Evolutionary conservation across 2,329 filamentous ascomycete species (phyloP).

Genomic region (Coniella lustricola): DNA sequence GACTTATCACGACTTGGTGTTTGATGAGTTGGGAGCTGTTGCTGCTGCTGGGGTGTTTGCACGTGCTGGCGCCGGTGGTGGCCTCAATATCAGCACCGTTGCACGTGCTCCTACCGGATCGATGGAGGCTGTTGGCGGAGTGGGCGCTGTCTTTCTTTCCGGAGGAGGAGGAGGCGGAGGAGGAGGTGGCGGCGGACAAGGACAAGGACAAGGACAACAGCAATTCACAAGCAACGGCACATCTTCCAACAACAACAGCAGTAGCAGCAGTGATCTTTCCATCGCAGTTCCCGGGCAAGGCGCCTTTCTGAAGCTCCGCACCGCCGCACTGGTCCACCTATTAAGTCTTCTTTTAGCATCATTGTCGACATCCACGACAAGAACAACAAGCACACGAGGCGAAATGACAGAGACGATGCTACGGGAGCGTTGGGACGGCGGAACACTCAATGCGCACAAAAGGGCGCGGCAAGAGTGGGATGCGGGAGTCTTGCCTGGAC

Average conservation of each 20-base stretch:
- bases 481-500: conserved; percentile 49
- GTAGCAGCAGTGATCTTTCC: conserved; percentile 35
- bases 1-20: conserved; percentile 26
- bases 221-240: neutral
- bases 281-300: conserved; percentile 63
- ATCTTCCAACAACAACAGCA: conserved; percentile 31
- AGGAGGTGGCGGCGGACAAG: neutral
- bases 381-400: conserved; percentile 40
- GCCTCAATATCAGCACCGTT: conserved; percentile 53
- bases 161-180: conserved; percentile 43
- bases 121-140: conserved; percentile 60
- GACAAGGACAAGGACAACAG: too few relatives aligned
- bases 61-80: conserved; percentile 20
- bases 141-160: conserved; percentile 55
- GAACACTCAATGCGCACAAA: conserved; percentile 40
- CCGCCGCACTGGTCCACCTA: conserved; percentile 55
- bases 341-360: too few relatives aligned
- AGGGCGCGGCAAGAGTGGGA: conserved; percentile 45
- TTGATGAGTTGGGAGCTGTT: conserved; percentile 24
- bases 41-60: conserved; percentile 23
- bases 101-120: conserved; percentile 62
- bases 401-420: conserved; percentile 58
- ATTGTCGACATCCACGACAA: too few relatives aligned
- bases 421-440: conserved; percentile 65
- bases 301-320: conserved; percentile 58